These are phyloP conservation scores for Talaromyces sp. DNA, from an alignment of 2,329 filamentous ascomycete species.

Conservation along the genomic window DNA sequence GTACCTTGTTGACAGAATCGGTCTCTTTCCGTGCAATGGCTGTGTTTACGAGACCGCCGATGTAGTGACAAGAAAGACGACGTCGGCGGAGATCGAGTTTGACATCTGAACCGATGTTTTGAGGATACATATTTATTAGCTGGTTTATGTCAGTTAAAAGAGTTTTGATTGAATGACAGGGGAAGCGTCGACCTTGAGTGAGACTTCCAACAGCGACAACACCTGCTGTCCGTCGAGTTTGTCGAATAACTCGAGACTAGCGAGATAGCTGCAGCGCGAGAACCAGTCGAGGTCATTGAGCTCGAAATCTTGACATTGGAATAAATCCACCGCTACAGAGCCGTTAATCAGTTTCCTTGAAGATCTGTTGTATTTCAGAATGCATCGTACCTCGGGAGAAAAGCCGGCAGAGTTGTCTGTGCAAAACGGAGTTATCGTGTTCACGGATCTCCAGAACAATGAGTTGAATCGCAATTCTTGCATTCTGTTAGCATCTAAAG, in stretches of 20 bases:
- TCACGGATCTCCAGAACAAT: slow-evolving; percentile 5
- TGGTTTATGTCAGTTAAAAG: slow-evolving; percentile 21
- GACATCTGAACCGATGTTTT: slow-evolving; percentile 15
- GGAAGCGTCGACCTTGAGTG: background rate
- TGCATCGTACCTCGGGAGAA: slow-evolving; percentile 1
- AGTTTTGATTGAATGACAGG: slow-evolving; percentile 20
- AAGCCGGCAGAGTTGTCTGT: background rate
- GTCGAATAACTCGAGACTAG: slow-evolving; percentile 1
- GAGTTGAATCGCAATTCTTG: slow-evolving; percentile 4
- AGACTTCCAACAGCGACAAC: slow-evolving; percentile 1
- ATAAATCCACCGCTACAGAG: background rate
- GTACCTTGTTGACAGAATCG: slow-evolving; percentile 34
- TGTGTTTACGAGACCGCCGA: slow-evolving; percentile 46
- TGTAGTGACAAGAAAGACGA: slow-evolving; percentile 65
- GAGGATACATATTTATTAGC: slow-evolving; percentile 37
- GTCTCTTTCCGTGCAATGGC: slow-evolving; percentile 46
- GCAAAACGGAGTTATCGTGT: background rate
- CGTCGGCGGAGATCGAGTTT: slow-evolving; percentile 53
- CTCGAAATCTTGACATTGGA: background rate
- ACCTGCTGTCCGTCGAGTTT: background rate
- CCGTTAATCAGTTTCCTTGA: background rate
- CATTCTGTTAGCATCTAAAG: background rate
- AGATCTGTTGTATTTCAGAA: background rate
- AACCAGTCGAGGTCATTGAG: slow-evolving; percentile 9
- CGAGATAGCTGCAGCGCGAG: slow-evolving; percentile 5